Conservation (phyloP, 163 green algal genomes). For the Coccomyxa subellipsoidea region DNA sequence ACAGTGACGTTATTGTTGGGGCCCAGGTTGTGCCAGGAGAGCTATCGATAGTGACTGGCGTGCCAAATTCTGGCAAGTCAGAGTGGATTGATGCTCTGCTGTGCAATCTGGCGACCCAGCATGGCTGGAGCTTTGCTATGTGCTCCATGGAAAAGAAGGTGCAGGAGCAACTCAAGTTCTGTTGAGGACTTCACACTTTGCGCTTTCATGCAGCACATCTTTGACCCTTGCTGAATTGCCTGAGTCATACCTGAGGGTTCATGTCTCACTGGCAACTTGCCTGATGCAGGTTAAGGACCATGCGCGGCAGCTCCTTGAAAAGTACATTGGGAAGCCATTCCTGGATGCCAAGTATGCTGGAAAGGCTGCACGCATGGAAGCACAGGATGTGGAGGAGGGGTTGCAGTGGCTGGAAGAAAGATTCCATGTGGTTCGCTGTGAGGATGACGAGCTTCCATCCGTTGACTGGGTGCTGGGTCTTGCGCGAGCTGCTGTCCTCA, state of each 20-base stretch:
- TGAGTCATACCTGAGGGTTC: too few species aligned
- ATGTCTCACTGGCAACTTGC: too few species aligned
- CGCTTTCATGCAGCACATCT: too few species aligned
- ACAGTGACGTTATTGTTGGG: neutral
- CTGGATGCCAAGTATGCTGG: constrained; percentile 57
- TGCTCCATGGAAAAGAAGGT: constrained; percentile 96
- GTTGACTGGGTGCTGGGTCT: constrained; percentile 91
- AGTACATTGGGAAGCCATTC: constrained; percentile 82
- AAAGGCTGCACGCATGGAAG: constrained; percentile 53
- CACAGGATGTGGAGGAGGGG: constrained; percentile 56
- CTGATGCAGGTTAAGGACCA: constrained; percentile 68
- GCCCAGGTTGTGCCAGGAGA: constrained; percentile 80
- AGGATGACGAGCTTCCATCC: constrained; percentile 77
- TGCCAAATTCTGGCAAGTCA: constrained; percentile 95
- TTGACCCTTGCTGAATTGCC: too few species aligned
- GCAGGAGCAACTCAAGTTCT: neutral
- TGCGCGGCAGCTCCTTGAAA: constrained; percentile 86
- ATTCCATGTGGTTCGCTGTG: constrained; percentile 82
- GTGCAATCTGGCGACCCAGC: constrained; percentile 75
- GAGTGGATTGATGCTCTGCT: constrained; percentile 95
- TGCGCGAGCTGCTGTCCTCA: constrained; percentile 74
- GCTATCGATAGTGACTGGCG: constrained; percentile 92
- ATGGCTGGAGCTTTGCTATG: constrained; percentile 89
- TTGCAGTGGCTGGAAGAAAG: constrained; percentile 77
- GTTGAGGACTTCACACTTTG: too few species aligned